Percentiles rank a stretch among this genome's conserved stretches.
These are phyloP conservation scores for Macrotyloma uniflorum DNA, from an alignment of 306 rosid genomes.

Conservation along the genomic window DNA sequence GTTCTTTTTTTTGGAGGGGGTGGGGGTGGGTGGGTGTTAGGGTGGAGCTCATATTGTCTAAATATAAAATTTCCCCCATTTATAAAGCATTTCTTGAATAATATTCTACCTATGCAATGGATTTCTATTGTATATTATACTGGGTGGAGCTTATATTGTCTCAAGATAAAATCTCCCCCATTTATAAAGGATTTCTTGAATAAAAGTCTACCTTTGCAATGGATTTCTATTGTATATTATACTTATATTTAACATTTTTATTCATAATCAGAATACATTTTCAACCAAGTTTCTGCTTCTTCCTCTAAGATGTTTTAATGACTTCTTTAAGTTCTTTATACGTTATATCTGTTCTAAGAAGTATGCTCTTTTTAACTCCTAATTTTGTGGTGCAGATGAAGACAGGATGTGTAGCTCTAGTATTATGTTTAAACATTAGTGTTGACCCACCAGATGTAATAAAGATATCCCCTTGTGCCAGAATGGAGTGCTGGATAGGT, in stretches of 20 bases:
- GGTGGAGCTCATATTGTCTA: background rate
- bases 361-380: conserved; percentile 49
- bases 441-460: conserved; percentile 99
- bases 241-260: background rate
- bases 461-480: conserved; percentile 98
- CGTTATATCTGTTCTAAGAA: conserved; percentile 14
- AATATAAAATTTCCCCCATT: background rate
- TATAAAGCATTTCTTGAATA: background rate
- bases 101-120: background rate
- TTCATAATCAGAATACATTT: conserved; percentile 12
- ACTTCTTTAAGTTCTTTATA: conserved; percentile 22
- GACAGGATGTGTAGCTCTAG: conserved; percentile 99
- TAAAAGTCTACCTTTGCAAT: background rate
- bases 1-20: background rate
- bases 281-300: background rate
- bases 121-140: background rate
- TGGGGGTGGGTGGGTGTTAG: background rate
- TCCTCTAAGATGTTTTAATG: conserved; percentile 15
- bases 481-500: conserved; percentile 99
- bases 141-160: too few species aligned
- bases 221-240: background rate
- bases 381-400: conserved; percentile 84
- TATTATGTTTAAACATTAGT: conserved; percentile 92
- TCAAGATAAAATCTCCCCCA: background rate
- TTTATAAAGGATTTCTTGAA: background rate